Evolutionary conservation across 345 rosid species (phyloP), one percentile per base, ranked within the genome.

Genomic region (Euphorbia pulcherrima): DNA sequence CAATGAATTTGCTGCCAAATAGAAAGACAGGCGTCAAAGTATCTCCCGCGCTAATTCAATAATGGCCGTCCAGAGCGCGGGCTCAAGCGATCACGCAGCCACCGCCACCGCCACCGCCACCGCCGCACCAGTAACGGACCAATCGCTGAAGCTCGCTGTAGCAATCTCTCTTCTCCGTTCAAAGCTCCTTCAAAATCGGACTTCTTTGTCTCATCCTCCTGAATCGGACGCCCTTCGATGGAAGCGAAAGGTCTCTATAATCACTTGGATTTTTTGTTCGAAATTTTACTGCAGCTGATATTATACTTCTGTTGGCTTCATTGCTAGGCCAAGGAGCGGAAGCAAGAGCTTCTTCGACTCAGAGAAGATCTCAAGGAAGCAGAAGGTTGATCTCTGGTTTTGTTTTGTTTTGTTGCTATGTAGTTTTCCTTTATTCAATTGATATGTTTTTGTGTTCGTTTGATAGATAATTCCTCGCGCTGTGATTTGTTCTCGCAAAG

Each of bases 101-200:
- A 23, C 68, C 55, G 62, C 76, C 39, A 68, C 33, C 47, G 14
- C 76, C 2, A 23, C 68, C 55, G 62, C 76, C 39, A 68, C 33
- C 47, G 55, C 82, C 56, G 61, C 64, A 30, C 74, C 80, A 54
- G 76, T 26, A 21, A 39, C 21, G 35, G 87, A 83, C 16, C 83
- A 81, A 41, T 75, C 87, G 6, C 74, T 84, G 65, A 91, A 75
- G 80, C 74, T 87, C 61, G 93, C 93, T 46, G 72, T 89, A 21
- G 97, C 92, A 46, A 73, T 91, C 73, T 89, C 97, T 60, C 83
- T 89, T 56, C 83, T 89, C 59, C 92, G 92, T 68, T 86, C 99
- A 54, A 89, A 83, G 84, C 67, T 88, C 55, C 76, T 70, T 65
- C 84, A 77, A 2, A 78, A 39, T 53, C 82, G 46, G 23, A 13